Percentiles rank a stretch among this genome's conserved stretches.
Evolutionary conservation across 805 yeast genomes (phyloP).

Genomic region (Candida sithepensis): DNA sequence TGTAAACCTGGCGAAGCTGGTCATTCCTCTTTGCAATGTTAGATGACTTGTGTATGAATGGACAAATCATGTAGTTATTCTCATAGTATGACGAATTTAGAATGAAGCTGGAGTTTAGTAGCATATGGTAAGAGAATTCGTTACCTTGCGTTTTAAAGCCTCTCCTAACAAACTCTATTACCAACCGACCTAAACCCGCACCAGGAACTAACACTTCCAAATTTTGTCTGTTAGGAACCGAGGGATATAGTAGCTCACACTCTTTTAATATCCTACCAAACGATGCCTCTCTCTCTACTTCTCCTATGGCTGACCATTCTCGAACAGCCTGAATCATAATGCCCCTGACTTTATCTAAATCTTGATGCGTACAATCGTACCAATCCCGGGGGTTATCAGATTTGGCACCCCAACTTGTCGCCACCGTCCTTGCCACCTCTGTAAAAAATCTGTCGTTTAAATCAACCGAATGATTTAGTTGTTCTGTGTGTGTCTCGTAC

Average conservation of each 20-base stretch:
- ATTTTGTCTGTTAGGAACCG: slow-evolving; percentile 32
- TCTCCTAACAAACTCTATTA: slow-evolving; percentile 47
- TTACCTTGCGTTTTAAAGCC: slow-evolving; percentile 68
- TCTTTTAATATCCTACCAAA: slow-evolving; percentile 37
- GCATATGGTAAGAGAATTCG: slow-evolving; percentile 64
- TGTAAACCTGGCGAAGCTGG: slow-evolving; percentile 46
- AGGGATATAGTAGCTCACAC: slow-evolving; percentile 36
- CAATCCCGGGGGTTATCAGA: slow-evolving; percentile 34
- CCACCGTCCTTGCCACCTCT: slow-evolving; percentile 39
- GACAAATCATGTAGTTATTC: slow-evolving; percentile 43
- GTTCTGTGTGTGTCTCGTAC: slow-evolving; percentile 41
- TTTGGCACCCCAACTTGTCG: slow-evolving; percentile 49
- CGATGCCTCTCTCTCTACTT: slow-evolving; percentile 38
- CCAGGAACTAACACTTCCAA: slow-evolving; percentile 57
- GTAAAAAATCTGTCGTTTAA: slow-evolving; percentile 43
- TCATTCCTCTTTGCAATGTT: slow-evolving; percentile 41
- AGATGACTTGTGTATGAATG: slow-evolving; percentile 51
- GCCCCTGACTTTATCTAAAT: slow-evolving; percentile 55
- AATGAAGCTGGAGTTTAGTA: slow-evolving; percentile 50
- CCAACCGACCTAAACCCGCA: slow-evolving; percentile 59
- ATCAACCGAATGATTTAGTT: slow-evolving; percentile 39
- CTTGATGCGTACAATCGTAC: slow-evolving; percentile 38
- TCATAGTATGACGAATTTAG: slow-evolving; percentile 43
- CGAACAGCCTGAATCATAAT: slow-evolving; percentile 53
- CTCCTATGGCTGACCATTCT: slow-evolving; percentile 61